Evolutionary conservation across 1,139 yeast species (phyloP).

Genomic region (Diutina mesorugosa): DNA sequence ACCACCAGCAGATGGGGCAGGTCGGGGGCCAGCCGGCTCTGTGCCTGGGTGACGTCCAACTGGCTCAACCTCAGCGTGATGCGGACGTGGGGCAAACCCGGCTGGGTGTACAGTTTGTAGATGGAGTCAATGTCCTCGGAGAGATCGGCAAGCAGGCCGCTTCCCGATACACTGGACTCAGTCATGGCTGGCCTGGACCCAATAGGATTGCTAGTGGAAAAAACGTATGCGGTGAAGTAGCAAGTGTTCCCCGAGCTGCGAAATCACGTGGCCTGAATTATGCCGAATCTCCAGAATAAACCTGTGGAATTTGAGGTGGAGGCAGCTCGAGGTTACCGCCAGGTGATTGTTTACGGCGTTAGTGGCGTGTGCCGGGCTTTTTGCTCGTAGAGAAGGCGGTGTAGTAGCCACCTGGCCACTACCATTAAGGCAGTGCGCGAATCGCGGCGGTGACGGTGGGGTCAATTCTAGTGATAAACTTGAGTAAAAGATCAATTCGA

Average conservation of each 20-base stretch:
- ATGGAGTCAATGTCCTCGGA: slow-evolving; percentile 22
- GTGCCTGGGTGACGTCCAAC: slow-evolving; percentile 9
- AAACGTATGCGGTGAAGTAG: background rate
- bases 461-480: background rate
- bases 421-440: background rate
- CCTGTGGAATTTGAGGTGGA: background rate
- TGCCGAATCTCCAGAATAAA: background rate
- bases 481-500: too few species aligned
- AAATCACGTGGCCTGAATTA: background rate
- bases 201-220: background rate
- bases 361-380: background rate
- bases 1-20: slow-evolving; percentile 9
- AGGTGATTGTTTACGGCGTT: too few species aligned
- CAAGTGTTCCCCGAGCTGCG: background rate
- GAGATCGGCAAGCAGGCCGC: slow-evolving; percentile 10
- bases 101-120: slow-evolving; percentile 16
- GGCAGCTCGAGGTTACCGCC: background rate
- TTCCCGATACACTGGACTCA: background rate
- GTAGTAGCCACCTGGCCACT: background rate
- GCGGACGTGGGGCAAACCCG: slow-evolving; percentile 8
- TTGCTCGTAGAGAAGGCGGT: background rate
- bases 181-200: background rate
- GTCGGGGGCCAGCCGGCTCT: slow-evolving; percentile 4
- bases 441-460: background rate
- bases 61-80: slow-evolving; percentile 21